Percentiles rank a stretch among this genome's conserved stretches.
phyloP scores from a whole-genome alignment of 768 basidiomycete species.

The Rubroboletus pulcherrimus region DNA sequence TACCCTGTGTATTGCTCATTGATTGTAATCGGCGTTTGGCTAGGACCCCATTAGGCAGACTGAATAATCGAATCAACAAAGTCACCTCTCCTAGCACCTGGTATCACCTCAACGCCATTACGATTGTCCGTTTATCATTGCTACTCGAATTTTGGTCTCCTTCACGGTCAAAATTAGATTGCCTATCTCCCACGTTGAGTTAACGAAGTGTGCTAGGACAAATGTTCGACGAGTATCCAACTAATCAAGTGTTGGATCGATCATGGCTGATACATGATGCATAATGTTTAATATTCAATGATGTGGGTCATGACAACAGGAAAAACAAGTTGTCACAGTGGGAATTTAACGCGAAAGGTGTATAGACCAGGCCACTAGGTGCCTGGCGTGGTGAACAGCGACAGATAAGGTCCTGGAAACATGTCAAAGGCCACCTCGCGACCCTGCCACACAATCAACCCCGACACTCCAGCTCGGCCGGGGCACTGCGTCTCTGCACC shows the following conservation, averaged over 20 bases:
- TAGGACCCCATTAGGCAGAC: background rate
- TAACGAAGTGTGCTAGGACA: background rate
- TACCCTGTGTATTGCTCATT: constrained; percentile 7
- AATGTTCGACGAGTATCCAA: background rate
- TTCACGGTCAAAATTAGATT: background rate
- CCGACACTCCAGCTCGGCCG: constrained; percentile 53
- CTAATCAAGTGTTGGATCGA: background rate
- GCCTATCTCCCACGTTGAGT: background rate
- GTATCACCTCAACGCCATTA: background rate
- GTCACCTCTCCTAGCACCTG: background rate
- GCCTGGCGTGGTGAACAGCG: background rate
- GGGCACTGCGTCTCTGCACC: constrained; percentile 58
- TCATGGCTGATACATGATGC: background rate
- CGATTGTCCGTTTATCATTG: background rate
- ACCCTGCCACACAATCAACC: constrained; percentile 57
- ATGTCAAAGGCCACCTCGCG: constrained; percentile 54
- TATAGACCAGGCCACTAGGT: background rate
- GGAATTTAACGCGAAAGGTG: background rate
- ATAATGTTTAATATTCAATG: background rate
- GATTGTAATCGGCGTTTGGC: background rate
- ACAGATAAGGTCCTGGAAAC: background rate
- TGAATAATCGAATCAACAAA: background rate
- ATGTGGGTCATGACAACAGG: background rate
- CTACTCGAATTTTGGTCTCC: too few relatives aligned
- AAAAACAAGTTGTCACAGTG: background rate